Conservation (phyloP, 139 green algal genomes). For the Desmodesmus armatus region DNA sequence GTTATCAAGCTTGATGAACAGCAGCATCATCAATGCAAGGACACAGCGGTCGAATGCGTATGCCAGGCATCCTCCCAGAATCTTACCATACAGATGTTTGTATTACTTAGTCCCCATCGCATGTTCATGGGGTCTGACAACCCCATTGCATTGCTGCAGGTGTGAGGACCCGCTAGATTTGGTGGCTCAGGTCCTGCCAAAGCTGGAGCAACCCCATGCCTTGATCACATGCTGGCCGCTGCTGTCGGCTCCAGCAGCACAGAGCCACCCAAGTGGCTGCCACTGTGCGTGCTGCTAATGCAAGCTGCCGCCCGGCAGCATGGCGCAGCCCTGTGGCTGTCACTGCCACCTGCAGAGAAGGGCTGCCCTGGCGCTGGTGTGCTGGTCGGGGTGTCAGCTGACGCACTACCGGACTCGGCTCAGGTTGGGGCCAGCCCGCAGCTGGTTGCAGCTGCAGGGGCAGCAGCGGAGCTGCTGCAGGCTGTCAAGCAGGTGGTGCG, state of each 20-base stretch:
- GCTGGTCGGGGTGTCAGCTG: neutral
- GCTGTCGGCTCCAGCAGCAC: constrained; percentile 24
- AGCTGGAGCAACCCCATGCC: constrained; percentile 33
- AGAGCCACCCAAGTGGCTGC: constrained; percentile 51
- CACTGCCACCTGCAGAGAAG: neutral
- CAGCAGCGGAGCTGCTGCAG: neutral
- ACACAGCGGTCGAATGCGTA: too few relatives aligned
- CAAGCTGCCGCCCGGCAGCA: constrained; percentile 49
- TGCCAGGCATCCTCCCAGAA: too few relatives aligned
- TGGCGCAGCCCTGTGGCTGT: constrained; percentile 8
- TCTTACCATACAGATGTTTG: too few relatives aligned
- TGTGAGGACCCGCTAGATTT: constrained; percentile 48
- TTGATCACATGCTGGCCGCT: constrained; percentile 52
- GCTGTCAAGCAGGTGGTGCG: constrained; percentile 28
- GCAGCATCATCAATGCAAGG: too few relatives aligned
- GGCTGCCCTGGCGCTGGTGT: too few relatives aligned
- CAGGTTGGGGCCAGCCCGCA: neutral
- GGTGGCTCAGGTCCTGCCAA: constrained; percentile 50
- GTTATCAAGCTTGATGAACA: too few relatives aligned
- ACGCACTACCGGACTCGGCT: too few relatives aligned
- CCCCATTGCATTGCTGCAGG: too few relatives aligned
- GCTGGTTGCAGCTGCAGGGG: neutral
- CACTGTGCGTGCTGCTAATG: constrained; percentile 56
- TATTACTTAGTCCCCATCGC: too few relatives aligned
- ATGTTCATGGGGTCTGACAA: too few relatives aligned